Evolutionary conservation across 2,329 filamentous ascomycete genomes (phyloP).

Genomic region (Hortaea werneckii): DNA sequence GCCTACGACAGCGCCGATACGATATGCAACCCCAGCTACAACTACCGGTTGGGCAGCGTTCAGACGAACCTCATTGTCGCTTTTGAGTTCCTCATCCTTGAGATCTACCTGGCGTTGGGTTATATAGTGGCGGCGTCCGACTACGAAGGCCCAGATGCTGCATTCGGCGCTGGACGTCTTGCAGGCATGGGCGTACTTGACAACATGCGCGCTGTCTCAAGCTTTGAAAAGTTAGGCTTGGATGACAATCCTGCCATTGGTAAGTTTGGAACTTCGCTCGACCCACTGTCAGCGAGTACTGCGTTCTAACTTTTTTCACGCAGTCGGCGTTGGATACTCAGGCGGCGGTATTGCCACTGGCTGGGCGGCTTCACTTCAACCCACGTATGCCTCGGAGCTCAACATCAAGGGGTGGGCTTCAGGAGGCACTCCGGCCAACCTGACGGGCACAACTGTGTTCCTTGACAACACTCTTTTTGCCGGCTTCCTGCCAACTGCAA

Average conservation of each 20-base stretch:
- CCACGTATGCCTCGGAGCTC: conserved; percentile 44
- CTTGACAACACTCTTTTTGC: conserved; percentile 17
- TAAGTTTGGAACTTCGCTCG: too few relatives aligned
- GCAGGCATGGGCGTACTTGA: conserved; percentile 35
- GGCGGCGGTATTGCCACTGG: conserved; percentile 44
- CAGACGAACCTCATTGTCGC: conserved; percentile 16
- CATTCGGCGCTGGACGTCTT: conserved; percentile 26
- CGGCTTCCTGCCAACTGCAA: conserved; percentile 18
- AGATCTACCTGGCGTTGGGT: conserved; percentile 6
- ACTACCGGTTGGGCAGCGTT: conserved; percentile 14
- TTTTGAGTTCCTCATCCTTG: conserved; percentile 1
- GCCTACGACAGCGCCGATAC: conserved; percentile 26
- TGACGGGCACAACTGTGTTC: conserved; percentile 17
- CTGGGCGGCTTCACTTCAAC: conserved; percentile 42
- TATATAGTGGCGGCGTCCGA: conserved; percentile 31
- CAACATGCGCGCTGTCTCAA: conserved; percentile 31
- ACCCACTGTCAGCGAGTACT: too few relatives aligned
- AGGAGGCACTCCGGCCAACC: conserved; percentile 39
- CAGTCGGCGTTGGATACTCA: conserved; percentile 46
- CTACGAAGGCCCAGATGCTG: conserved; percentile 27
- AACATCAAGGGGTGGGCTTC: conserved; percentile 39
- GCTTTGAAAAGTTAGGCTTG: conserved; percentile 18
- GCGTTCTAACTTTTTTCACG: neutral
- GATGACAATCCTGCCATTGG: conserved; percentile 10
- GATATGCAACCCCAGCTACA: conserved; percentile 32